phyloP scores from a whole-genome alignment of 495 filamentous ascomycete genomes.

The Neurospora sp. region DNA sequence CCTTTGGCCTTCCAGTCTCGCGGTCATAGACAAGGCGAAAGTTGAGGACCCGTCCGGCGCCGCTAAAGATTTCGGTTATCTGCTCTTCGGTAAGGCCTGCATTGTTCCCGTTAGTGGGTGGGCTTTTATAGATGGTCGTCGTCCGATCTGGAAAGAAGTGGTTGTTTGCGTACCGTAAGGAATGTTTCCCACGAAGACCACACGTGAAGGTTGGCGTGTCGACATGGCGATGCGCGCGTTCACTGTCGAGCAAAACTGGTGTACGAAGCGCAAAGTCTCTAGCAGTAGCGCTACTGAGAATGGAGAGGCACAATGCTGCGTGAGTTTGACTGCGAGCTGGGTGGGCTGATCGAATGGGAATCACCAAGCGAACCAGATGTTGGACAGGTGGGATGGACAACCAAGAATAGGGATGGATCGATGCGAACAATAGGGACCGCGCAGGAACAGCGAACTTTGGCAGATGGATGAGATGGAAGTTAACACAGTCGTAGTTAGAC shows the following conservation, averaged over 20 bases:
- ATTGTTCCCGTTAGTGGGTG: not conserved
- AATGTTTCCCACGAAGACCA: slow-evolving; percentile 79
- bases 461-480: not conserved
- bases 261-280: not conserved
- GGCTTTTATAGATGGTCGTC: not conserved
- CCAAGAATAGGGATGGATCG: not conserved
- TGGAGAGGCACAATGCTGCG: not conserved
- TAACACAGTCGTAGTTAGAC: not conserved
- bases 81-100: slow-evolving; percentile 87
- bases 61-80: slow-evolving; percentile 81
- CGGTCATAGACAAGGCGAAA: slow-evolving; percentile 94
- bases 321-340: not conserved
- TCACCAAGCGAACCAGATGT: not conserved
- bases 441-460: not conserved
- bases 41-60: slow-evolving; percentile 78
- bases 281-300: not conserved
- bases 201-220: slow-evolving; percentile 38
- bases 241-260: not conserved
- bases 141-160: not conserved
- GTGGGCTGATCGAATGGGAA: not conserved
- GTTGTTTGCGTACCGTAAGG: slow-evolving; percentile 46
- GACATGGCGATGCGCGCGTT: slow-evolving; percentile 33
- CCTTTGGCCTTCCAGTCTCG: slow-evolving; percentile 89
- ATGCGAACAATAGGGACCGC: not conserved
- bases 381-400: not conserved